A percentile compares a stretch with the other conserved stretches of the same genome.
phyloP scores from a whole-genome alignment of 2,329 filamentous ascomycete species.

The Aspergillus transmontanensis region DNA sequence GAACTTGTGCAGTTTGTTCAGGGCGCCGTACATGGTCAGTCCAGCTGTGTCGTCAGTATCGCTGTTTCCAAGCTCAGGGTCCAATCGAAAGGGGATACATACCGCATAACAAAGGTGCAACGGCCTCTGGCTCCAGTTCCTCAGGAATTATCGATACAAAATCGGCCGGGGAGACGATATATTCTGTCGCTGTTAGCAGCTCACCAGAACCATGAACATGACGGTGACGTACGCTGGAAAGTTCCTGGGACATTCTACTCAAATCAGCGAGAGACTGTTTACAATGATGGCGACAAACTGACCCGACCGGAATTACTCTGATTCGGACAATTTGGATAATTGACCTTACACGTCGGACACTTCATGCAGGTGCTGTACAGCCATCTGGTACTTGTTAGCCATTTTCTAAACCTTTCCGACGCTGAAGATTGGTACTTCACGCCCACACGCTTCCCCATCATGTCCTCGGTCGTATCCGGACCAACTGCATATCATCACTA shows the following conservation, averaged over 20 bases:
- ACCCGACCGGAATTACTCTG: slow-evolving; percentile 16
- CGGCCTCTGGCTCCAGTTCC: slow-evolving; percentile 9
- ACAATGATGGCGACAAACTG: not conserved
- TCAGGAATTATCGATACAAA: slow-evolving; percentile 13
- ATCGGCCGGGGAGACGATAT: slow-evolving; percentile 13
- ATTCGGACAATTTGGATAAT: slow-evolving; percentile 16
- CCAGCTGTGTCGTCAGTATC: slow-evolving; percentile 5
- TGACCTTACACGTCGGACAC: slow-evolving; percentile 14
- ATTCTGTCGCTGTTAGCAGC: slow-evolving; percentile 8
- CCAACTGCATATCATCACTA: not conserved
- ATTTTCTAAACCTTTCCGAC: no score
- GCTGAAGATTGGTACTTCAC: not conserved
- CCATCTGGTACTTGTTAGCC: slow-evolving; percentile 7
- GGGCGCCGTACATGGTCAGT: slow-evolving; percentile 15
- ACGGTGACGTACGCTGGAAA: slow-evolving; percentile 11
- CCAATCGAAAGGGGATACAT: not conserved
- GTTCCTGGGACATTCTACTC: slow-evolving; percentile 14
- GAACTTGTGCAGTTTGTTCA: slow-evolving; percentile 14
- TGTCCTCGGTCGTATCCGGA: not conserved
- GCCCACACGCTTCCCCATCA: not conserved
- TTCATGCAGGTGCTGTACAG: slow-evolving; percentile 14
- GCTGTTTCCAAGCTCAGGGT: no score
- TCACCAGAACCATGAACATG: accelerated
- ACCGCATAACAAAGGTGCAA: slow-evolving; percentile 16
- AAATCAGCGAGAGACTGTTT: not conserved